Evolutionary conservation across 441 rosid genomes (phyloP), one percentile per base, ranked within the genome.

Genomic region (Corymbia calophylla): DNA sequence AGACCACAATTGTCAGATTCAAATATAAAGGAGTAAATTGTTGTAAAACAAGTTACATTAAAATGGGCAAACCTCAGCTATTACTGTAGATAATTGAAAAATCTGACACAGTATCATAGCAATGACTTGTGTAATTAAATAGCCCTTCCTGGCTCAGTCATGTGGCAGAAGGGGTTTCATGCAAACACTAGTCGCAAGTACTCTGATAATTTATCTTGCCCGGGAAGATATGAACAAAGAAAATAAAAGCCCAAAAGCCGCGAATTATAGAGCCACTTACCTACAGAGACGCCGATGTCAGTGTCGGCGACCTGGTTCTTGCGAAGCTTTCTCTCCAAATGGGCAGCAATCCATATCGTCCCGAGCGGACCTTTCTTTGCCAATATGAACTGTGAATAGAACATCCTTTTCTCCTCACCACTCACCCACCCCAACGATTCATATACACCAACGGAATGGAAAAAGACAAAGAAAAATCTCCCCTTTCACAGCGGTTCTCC

Each of bases 301-400:
- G 99, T 97, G 92, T 98, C 99, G 25, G 99, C 99, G 27, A 98
- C 99, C 94, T 98, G 99, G 91, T 97, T 98, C 95, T 98, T 98
- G 15, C 99, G 98, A 86, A 98, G 99, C 95, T 98, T 98, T 93
- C 99, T 95, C 94, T 98, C 99, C 94, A 98, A 93, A 93, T 98
- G 99, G 73, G 99, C 99, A 3, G 99, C 99, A 31, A 98, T 98
- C 99, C 99, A 98, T 92, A 98, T 98, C 15, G 99, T 98, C 90
- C 99, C 99, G 84, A 98, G 94, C 87, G 99, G 99, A 89, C 99
- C 99, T 95, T 98, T 98, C 98, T 98, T 98, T 88, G 99, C 99
- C 97, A 98, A 93, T 92, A 98, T 98, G 92, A 98, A 98, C 94
- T 98, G 99, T 81, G 99, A 97, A 91, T 98, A 98, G 93, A 98